Conservation (phyloP, 768 basidiomycete genomes). For the Leccinum disarticulatum region DNA sequence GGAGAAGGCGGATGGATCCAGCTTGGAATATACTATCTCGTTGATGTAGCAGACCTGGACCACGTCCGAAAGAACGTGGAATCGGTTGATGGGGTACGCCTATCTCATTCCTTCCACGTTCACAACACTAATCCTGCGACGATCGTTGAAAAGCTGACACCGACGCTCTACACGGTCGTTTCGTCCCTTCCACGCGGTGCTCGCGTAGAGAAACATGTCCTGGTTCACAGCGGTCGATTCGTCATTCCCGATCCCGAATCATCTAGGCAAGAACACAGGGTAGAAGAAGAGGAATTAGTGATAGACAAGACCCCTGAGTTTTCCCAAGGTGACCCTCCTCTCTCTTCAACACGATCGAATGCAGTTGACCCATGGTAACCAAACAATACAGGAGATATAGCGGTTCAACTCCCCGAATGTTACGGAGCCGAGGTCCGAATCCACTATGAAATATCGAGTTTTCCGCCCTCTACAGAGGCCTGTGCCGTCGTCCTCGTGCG, state of each 20-base stretch:
- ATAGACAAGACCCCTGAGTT: slow-evolving; percentile 39
- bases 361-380: neutral
- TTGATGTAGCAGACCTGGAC: slow-evolving; percentile 37
- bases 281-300: slow-evolving; percentile 37
- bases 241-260: slow-evolving; percentile 31
- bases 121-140: slow-evolving; percentile 1
- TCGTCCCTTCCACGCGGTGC: slow-evolving; percentile 71
- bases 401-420: slow-evolving; percentile 5
- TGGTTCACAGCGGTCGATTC: slow-evolving; percentile 67
- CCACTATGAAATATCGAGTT: slow-evolving; percentile 51
- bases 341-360: neutral
- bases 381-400: slow-evolving; percentile 16
- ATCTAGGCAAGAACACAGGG: slow-evolving; percentile 30
- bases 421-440: slow-evolving; percentile 18
- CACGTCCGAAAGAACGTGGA: slow-evolving; percentile 43
- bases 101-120: neutral
- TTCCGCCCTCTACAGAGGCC: slow-evolving; percentile 37
- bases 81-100: slow-evolving; percentile 21
- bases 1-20: slow-evolving; percentile 52
- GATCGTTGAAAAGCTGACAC: slow-evolving; percentile 20
- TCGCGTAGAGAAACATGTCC: slow-evolving; percentile 71
- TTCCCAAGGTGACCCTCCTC: slow-evolving; percentile 37
- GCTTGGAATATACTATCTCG: slow-evolving; percentile 73
- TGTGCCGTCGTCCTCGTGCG: no score
- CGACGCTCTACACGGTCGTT: slow-evolving; percentile 60